phyloP scores from a whole-genome alignment of 129 eudicot genomes.

The Tanacetum coccineum region DNA sequence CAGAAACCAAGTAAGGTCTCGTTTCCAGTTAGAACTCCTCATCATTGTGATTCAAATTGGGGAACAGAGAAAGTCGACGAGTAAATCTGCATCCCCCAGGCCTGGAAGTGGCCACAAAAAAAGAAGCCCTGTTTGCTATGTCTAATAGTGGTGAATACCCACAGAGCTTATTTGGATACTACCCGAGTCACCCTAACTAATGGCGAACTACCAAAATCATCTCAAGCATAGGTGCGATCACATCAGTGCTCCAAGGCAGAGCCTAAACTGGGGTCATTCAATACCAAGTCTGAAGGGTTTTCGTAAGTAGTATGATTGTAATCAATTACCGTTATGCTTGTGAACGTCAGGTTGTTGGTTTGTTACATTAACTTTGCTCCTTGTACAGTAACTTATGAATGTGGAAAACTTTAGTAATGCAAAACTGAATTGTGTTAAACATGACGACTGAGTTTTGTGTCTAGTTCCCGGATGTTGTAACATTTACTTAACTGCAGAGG shows the following conservation, averaged over 20 bases:
- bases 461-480: background rate
- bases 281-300: conserved; percentile 46
- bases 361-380: background rate
- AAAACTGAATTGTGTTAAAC: background rate
- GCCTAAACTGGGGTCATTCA: conserved; percentile 42
- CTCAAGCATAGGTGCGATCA: conserved; percentile 71
- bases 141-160: conserved; percentile 44
- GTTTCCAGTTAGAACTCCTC: conserved; percentile 28
- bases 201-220: conserved; percentile 80
- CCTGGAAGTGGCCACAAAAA: conserved; percentile 41
- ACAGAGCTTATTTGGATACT: conserved; percentile 44
- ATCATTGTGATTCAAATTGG: conserved; percentile 35
- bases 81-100: conserved; percentile 46
- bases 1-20: conserved; percentile 40
- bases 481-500: background rate
- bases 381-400: background rate
- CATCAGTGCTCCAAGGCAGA: conserved; percentile 79
- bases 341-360: background rate
- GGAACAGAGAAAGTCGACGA: conserved; percentile 41
- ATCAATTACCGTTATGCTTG: background rate
- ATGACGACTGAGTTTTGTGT: too few relatives aligned
- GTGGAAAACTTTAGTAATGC: background rate
- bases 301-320: conserved; percentile 15
- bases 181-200: conserved; percentile 66
- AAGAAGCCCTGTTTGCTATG: conserved; percentile 51